Percentiles rank a stretch among this genome's conserved stretches.
Conservation (phyloP, 1,284 basidiomycete species). For the Puccinia sorghi region DNA sequence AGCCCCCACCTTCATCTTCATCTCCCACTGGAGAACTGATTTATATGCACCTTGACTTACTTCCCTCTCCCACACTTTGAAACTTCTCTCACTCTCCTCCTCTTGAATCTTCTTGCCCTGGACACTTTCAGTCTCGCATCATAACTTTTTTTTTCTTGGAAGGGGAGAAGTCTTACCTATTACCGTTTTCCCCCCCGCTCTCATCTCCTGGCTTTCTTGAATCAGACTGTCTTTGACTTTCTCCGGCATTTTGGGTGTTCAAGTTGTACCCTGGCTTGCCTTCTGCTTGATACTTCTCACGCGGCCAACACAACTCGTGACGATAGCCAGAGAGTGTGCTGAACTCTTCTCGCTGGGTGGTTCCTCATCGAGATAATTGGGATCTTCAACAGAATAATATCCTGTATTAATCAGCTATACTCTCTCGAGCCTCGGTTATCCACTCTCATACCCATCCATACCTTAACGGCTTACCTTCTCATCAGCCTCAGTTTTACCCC, state of each 20-base stretch:
- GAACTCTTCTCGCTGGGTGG: background rate
- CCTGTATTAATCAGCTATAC: conserved; percentile 4
- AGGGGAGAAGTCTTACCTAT: background rate
- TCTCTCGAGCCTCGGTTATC: conserved; percentile 11
- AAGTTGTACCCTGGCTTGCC: conserved; percentile 14
- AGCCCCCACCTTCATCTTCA: conserved; percentile 15
- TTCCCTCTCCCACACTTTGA: conserved; percentile 33
- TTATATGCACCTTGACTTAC: conserved; percentile 22
- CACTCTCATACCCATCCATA: background rate
- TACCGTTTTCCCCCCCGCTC: background rate
- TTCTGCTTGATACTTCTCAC: conserved; percentile 38
- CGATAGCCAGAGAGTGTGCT: background rate
- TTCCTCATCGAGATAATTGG: conserved; percentile 14
- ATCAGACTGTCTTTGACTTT: background rate
- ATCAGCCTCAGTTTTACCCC: background rate
- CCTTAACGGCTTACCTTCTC: background rate
- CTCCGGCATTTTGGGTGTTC: background rate
- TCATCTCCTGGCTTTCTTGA: conserved; percentile 10
- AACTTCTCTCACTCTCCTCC: conserved; percentile 15
- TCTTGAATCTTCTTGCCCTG: background rate
- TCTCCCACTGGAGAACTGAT: background rate
- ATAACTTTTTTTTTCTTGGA: conserved; percentile 2
- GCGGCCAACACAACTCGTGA: conserved; percentile 14
- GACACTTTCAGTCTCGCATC: background rate
- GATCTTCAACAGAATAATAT: conserved; percentile 8